phyloP scores from a whole-genome alignment of 805 yeast species.

The Alloascoidea africana region DNA sequence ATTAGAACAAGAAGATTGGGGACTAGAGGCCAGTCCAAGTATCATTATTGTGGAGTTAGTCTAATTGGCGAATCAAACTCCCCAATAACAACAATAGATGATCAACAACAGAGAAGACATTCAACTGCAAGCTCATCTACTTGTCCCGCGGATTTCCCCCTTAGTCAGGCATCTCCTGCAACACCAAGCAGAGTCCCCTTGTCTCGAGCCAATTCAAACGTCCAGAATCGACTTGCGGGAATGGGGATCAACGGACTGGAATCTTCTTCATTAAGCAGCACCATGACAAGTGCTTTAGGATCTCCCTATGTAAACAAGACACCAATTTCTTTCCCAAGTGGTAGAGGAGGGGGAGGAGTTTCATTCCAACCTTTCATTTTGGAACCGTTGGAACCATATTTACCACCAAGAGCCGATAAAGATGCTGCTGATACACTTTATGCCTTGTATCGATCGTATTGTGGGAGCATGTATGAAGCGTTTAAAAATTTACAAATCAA shows the following conservation, averaged over 20 bases:
- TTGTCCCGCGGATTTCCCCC: not conserved
- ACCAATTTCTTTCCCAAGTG: not conserved
- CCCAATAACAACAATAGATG: too few relatives aligned
- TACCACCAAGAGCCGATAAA: constrained; percentile 30
- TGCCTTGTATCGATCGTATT: constrained; percentile 48
- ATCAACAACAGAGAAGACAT: not conserved
- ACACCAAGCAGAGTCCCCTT: not conserved
- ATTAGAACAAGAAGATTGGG: constrained; percentile 57
- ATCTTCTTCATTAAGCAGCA: not conserved
- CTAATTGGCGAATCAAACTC: constrained; percentile 13
- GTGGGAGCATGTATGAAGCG: constrained; percentile 47
- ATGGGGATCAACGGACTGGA: not conserved
- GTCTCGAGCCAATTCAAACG: not conserved
- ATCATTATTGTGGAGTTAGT: constrained; percentile 56
- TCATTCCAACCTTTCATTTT: constrained; percentile 18
- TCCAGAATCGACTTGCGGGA: too few relatives aligned
- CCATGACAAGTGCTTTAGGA: not conserved
- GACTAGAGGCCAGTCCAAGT: constrained; percentile 50
- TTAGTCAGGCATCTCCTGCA: not conserved
- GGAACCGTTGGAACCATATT: constrained; percentile 24
- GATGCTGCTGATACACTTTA: constrained; percentile 49
- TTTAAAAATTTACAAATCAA: constrained; percentile 54
- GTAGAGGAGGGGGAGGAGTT: too few relatives aligned
- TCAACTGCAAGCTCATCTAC: too few relatives aligned
- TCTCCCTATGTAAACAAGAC: not conserved